Base-by-base conservation (phyloP, 176 grass and related monocot genomes). In the Musa schizocarpa region DNA sequence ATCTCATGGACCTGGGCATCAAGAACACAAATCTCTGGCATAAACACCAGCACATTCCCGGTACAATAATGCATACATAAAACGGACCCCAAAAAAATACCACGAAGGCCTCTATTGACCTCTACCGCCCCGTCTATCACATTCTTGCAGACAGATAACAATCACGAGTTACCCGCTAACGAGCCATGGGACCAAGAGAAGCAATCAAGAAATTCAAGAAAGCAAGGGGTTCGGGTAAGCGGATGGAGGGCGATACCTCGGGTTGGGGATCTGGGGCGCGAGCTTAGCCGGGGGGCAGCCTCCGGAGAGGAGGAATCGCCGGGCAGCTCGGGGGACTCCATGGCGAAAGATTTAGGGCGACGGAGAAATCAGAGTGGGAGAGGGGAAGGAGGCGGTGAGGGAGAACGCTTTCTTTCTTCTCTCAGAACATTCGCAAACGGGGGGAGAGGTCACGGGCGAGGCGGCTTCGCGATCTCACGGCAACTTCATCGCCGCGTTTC, bases 221-320 rank as follows among this genome's bases (percentile, higher is more conserved):
- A 50, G 2, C 2, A 62, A 21, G 27, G 24, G 22, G 52, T 54
- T 2, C 6, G 14, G 7, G 43, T 13, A 29, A 6, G 17, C 61
- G 21, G 23, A 72, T 0, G 63, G 29, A 4, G 8, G 62, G 12
- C 0, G 2, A 62, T 66, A 88, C 85, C 86, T 80, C 73, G 59
- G 43, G 84, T 54, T 11, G 88, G 89, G 13, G 92, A 87, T 54
- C 79, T 59, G 56, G 88, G 81, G 49, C 75, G 87, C 4, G 83
- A 82, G n/a, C 79, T 88, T 74, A 87, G 85, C 83, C 88, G 88
- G 27, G 89, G 83, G 69, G 92, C 85, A 58, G 83, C 79, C n/a
- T 97, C 94, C 11, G 94, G 90, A 24, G 94, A 97, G 83, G 94
- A 93, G 83, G 94, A 93, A 70, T 90, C 86, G 77, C 92, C 90